phyloP scores from a whole-genome alignment of 2,329 filamentous ascomycete species.

The Alternaria incomplexa region DNA sequence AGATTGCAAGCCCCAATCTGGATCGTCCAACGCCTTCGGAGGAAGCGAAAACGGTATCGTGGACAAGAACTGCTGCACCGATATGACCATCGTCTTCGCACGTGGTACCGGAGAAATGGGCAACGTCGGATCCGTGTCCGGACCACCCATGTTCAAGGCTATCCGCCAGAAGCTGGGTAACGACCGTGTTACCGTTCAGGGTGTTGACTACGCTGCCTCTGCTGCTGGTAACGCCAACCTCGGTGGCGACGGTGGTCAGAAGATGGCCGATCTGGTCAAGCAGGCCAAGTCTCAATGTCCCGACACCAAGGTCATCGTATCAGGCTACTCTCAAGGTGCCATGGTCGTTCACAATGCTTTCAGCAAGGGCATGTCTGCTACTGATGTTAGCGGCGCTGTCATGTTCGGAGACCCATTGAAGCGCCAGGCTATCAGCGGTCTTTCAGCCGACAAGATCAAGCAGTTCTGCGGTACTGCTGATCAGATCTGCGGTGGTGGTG shows the following conservation, averaged over 20 bases:
- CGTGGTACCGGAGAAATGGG: conserved; percentile 52
- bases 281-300: conserved; percentile 38
- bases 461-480: conserved; percentile 38
- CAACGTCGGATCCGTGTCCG: conserved; percentile 52
- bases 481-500: conserved; percentile 31
- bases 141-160: conserved; percentile 46
- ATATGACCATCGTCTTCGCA: conserved; percentile 53
- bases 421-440: conserved; percentile 25
- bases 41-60: conserved; percentile 50
- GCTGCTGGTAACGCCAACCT: conserved; percentile 32
- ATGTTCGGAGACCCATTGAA: conserved; percentile 43
- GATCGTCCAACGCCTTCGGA: conserved; percentile 22
- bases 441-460: conserved; percentile 29
- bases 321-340: conserved; percentile 42
- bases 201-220: conserved; percentile 41
- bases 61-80: conserved; percentile 49
- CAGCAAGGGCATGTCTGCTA: conserved; percentile 26
- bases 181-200: conserved; percentile 37
- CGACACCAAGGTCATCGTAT: conserved; percentile 39
- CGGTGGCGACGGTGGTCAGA: conserved; percentile 33
- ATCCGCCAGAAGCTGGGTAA: conserved; percentile 35
- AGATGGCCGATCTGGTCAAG: conserved; percentile 33
- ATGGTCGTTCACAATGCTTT: conserved; percentile 44
- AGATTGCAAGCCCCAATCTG: conserved; percentile 30
- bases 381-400: conserved; percentile 33